Evolutionary conservation across 306 rosid genomes (phyloP).

Genomic region (Glycine tomentella): DNA sequence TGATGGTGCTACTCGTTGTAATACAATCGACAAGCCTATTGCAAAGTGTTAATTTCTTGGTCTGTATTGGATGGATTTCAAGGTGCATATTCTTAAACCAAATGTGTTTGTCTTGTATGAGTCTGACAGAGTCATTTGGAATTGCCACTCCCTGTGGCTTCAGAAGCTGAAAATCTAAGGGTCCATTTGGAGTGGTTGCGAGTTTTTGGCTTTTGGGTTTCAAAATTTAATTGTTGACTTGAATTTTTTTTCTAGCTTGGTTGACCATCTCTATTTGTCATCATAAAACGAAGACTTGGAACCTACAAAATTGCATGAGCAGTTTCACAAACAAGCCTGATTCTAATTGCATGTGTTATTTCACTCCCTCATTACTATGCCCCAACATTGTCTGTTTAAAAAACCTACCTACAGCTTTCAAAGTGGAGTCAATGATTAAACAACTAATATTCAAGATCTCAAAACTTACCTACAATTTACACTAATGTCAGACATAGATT

Average conservation of each 20-base stretch:
- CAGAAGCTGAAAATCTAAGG: background rate
- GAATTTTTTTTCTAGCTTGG: conserved; percentile 18
- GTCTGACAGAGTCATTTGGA: conserved; percentile 5
- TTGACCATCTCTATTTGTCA: background rate
- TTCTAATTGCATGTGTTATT: too few relatives aligned
- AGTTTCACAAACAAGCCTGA: too few relatives aligned
- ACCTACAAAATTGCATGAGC: too few relatives aligned
- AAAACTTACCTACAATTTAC: background rate
- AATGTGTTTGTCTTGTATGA: background rate
- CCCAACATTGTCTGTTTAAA: too few relatives aligned
- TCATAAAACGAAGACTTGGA: background rate
- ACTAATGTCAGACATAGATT: background rate
- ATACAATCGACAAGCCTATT: conserved; percentile 11
- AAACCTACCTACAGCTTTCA: too few relatives aligned
- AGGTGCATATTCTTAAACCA: conserved; percentile 30
- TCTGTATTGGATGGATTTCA: conserved; percentile 21
- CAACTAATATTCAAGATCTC: too few relatives aligned
- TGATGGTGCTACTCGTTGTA: conserved; percentile 26
- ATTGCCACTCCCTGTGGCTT: conserved; percentile 13
- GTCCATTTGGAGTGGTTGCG: too few relatives aligned
- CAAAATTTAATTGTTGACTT: too few relatives aligned
- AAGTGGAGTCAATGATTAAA: too few relatives aligned
- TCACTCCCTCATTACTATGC: too few relatives aligned
- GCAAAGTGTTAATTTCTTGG: conserved; percentile 26
- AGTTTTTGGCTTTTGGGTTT: too few relatives aligned